phyloP scores from a whole-genome alignment of 2,329 filamentous ascomycete genomes.

The Colletotrichum australisinense region DNA sequence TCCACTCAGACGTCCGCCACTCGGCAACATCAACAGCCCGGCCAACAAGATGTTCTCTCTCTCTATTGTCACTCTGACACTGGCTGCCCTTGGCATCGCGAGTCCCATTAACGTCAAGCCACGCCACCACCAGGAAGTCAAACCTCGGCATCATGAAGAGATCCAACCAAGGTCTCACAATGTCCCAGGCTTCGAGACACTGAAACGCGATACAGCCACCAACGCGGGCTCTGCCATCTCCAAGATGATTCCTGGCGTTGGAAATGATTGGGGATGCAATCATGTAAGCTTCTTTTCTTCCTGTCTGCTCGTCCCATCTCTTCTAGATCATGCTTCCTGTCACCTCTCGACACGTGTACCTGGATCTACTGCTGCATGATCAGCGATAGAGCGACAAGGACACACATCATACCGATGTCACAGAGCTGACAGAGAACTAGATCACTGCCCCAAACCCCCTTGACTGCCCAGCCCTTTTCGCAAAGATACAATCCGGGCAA shows the following conservation, averaged over 20 bases:
- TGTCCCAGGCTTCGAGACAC: background rate
- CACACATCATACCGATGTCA: background rate
- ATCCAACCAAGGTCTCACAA: background rate
- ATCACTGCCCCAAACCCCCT: background rate
- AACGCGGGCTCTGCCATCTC: background rate
- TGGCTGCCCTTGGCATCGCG: conserved; percentile 1
- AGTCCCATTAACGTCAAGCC: background rate
- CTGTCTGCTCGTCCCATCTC: background rate
- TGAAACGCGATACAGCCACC: background rate
- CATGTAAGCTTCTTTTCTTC: background rate
- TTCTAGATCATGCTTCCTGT: background rate
- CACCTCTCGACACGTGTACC: background rate
- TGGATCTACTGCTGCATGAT: background rate
- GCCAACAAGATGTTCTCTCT: background rate
- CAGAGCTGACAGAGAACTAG: background rate
- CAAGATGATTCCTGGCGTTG: conserved; percentile 13
- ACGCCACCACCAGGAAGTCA: background rate
- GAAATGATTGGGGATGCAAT: conserved; percentile 13
- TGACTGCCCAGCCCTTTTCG: conserved; percentile 12
- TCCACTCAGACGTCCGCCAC: background rate
- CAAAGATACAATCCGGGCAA: background rate
- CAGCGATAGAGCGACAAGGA: background rate
- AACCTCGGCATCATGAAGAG: background rate
- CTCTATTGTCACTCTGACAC: background rate
- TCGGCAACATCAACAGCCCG: no score